Evolutionary conservation across 1,284 basidiomycete species (phyloP).

Genomic region (Stereum hirsutum): DNA sequence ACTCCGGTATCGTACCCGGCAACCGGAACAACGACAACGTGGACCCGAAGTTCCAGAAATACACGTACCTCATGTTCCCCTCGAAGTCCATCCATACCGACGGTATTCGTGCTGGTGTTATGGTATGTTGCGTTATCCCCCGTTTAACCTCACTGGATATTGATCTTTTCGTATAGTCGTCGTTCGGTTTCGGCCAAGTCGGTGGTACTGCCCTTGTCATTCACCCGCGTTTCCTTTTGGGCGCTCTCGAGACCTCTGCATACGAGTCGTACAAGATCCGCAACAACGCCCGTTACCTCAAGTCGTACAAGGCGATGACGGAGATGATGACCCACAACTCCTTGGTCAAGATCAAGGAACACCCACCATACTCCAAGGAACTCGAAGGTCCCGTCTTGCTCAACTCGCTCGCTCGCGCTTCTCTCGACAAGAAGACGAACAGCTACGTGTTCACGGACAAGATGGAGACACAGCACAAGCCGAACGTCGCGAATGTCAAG

Average conservation of each 20-base stretch:
- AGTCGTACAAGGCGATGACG: slow-evolving; percentile 89
- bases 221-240: slow-evolving; percentile 89
- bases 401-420: slow-evolving; percentile 87
- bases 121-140: slow-evolving; percentile 39
- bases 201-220: slow-evolving; percentile 87
- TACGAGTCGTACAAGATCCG: slow-evolving; percentile 72
- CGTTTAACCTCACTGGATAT: slow-evolving; percentile 10
- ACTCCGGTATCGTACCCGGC: slow-evolving; percentile 87
- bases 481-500: slow-evolving; percentile 62
- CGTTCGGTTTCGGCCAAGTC: slow-evolving; percentile 99
- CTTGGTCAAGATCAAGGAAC: slow-evolving; percentile 93
- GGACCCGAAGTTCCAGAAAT: slow-evolving; percentile 86
- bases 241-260: slow-evolving; percentile 62
- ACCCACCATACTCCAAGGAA: slow-evolving; percentile 84
- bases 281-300: slow-evolving; percentile 63
- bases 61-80: slow-evolving; percentile 92
- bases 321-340: slow-evolving; percentile 92
- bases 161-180: slow-evolving; percentile 48
- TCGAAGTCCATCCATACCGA: slow-evolving; percentile 93
- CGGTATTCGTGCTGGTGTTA: slow-evolving; percentile 83
- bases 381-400: slow-evolving; percentile 84
- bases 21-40: slow-evolving; percentile 97
- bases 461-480: slow-evolving; percentile 41
- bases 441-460: slow-evolving; percentile 74
- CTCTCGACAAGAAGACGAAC: slow-evolving; percentile 76